These are phyloP conservation scores for Aspergillus cristatus DNA, from an alignment of 495 filamentous ascomycete genomes.

Conservation along the genomic window DNA sequence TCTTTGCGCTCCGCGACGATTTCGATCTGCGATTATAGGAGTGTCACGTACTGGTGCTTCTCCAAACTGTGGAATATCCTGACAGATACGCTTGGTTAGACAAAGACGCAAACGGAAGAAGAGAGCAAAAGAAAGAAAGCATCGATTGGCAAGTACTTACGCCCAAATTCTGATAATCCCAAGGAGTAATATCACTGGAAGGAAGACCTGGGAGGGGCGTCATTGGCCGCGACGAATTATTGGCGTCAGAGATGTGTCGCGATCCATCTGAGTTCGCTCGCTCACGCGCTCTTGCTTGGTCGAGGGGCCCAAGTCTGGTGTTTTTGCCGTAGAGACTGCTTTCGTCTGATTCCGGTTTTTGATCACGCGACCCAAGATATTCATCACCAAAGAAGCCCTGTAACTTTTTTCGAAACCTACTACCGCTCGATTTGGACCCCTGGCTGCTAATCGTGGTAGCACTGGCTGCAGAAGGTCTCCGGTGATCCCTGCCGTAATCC, in stretches of 20 bases:
- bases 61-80: conserved; percentile 75
- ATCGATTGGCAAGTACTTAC: conserved; percentile 35
- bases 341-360: conserved; percentile 67
- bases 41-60: conserved; percentile 72
- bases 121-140: conserved; percentile 2
- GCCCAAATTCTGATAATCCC: conserved; percentile 84
- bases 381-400: conserved; percentile 88
- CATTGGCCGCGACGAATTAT: conserved; percentile 59
- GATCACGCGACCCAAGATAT: conserved; percentile 47
- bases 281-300: conserved; percentile 49
- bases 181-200: conserved; percentile 93
- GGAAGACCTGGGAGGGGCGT: conserved; percentile 79
- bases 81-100: too few species aligned
- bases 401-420: conserved; percentile 62
- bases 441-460: conserved; percentile 82
- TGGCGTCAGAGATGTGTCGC: conserved; percentile 52
- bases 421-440: conserved; percentile 74
- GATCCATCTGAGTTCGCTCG: conserved; percentile 63
- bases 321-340: conserved; percentile 42
- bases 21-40: conserved; percentile 58
- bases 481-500: conserved; percentile 58
- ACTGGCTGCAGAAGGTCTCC: conserved; percentile 84
- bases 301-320: conserved; percentile 45
- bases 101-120: too few species aligned
- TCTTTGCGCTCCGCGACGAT: conserved; percentile 35